A percentile compares a stretch with the other conserved stretches of the same genome.
Conservation (phyloP, 305 asterid species). For the Fraxinus xanthoxyloides region DNA sequence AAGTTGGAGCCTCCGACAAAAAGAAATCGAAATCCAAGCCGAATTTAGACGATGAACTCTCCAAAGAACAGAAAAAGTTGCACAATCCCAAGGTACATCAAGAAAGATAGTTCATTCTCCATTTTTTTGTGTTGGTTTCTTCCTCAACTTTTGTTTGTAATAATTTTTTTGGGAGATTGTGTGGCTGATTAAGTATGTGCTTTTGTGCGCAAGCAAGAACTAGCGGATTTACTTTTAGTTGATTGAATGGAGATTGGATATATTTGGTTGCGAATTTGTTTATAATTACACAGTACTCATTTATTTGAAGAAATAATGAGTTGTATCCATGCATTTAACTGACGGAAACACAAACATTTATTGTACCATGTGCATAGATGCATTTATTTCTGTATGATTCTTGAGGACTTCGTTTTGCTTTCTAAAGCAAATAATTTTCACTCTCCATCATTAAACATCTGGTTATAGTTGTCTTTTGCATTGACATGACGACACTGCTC, state of each 20-base stretch:
- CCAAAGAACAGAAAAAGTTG: constrained; percentile 60
- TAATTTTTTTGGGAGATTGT: too few relatives aligned
- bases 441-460: not conserved
- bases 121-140: not conserved
- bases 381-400: not conserved
- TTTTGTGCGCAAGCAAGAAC: too few relatives aligned
- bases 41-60: constrained; percentile 34
- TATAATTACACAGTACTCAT: too few relatives aligned
- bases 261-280: too few relatives aligned
- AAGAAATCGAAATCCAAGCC: constrained; percentile 58
- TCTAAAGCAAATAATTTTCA: not conserved
- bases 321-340: too few relatives aligned
- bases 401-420: not conserved
- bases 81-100: constrained; percentile 61
- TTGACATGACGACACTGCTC: not conserved
- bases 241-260: too few relatives aligned
- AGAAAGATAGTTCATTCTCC: too few relatives aligned
- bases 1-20: constrained; percentile 78
- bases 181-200: too few relatives aligned
- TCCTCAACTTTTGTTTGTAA: not conserved
- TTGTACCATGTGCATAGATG: not conserved
- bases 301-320: too few relatives aligned
- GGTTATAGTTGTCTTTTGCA: not conserved
- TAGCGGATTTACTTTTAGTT: too few relatives aligned
- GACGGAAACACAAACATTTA: not conserved